phyloP scores from a whole-genome alignment of 108 stramenopile species.

The Discostella pseudostelligera region DNA sequence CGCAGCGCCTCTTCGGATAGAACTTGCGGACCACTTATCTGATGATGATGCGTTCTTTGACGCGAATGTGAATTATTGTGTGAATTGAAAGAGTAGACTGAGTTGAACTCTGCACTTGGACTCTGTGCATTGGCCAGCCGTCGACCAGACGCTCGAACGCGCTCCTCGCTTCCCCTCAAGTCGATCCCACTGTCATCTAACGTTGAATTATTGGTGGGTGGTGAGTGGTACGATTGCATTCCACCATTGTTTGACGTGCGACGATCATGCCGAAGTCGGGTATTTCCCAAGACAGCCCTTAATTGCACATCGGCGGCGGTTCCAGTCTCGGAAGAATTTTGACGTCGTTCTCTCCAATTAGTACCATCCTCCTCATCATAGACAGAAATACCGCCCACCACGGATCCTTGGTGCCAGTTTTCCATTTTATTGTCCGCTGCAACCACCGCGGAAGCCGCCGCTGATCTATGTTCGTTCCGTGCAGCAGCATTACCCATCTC shows the following conservation, averaged over 20 bases:
- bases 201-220: constrained; percentile 3
- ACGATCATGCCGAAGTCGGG: neutral
- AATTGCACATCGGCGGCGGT: constrained; percentile 43
- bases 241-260: constrained; percentile 1
- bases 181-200: constrained; percentile 39
- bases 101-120: constrained; percentile 30
- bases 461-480: neutral
- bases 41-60: constrained; percentile 11
- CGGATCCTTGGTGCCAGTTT: constrained; percentile 37
- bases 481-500: neutral
- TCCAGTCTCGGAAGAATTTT: constrained; percentile 20
- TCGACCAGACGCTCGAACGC: constrained; percentile 38
- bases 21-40: constrained; percentile 13
- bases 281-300: constrained; percentile 21
- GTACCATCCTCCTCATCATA: constrained; percentile 11
- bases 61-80: constrained; percentile 12
- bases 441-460: constrained; percentile 13
- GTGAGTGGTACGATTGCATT: neutral
- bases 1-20: constrained; percentile 39
- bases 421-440: constrained; percentile 19
- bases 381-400: constrained; percentile 6
- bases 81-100: constrained; percentile 15
- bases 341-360: constrained; percentile 15
- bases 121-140: constrained; percentile 9
- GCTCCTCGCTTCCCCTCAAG: constrained; percentile 31